A percentile compares a stretch with the other conserved stretches of the same genome.
These are phyloP conservation scores for Sisymbrium altissimum DNA, from an alignment of 345 rosid species.

Conservation along the genomic window DNA sequence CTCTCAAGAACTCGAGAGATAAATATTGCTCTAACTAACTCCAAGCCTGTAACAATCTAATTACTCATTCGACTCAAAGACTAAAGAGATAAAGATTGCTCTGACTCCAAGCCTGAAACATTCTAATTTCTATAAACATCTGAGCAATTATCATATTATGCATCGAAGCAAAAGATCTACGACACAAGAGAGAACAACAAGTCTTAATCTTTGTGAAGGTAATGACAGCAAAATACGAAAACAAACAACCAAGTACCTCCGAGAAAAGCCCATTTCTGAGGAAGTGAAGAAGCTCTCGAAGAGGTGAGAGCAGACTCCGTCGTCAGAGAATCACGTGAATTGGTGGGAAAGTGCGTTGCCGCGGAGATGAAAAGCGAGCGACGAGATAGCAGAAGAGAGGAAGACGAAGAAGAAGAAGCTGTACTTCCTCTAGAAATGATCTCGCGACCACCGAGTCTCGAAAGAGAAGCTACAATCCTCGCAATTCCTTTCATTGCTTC, in stretches of 20 bases:
- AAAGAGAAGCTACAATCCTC: constrained; percentile 22
- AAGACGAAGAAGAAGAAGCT: not conserved
- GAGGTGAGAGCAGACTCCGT: constrained; percentile 1
- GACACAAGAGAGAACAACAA: not conserved
- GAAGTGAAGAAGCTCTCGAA: constrained; percentile 23
- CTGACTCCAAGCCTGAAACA: too few relatives aligned
- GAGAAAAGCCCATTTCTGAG: constrained; percentile 37
- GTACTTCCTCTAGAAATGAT: not conserved
- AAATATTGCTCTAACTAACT: not conserved
- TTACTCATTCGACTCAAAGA: too few relatives aligned
- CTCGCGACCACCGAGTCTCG: constrained; percentile 20
- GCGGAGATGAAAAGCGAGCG: constrained; percentile 36
- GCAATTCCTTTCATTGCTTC: constrained; percentile 21
- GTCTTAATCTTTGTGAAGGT: not conserved
- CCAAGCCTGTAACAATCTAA: not conserved
- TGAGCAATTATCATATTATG: not conserved
- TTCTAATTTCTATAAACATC: not conserved
- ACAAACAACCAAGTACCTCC: constrained; percentile 35
- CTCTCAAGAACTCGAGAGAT: not conserved
- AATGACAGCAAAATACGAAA: not conserved
- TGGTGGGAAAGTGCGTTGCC: constrained; percentile 17
- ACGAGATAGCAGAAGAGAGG: constrained; percentile 27
- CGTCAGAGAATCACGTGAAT: constrained; percentile 12
- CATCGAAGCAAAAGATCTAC: not conserved
- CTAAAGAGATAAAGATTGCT: too few relatives aligned